Percentiles rank a stretch among this genome's conserved stretches.
Evolutionary conservation across 805 yeast species (phyloP).

Genomic region (Brettanomyces nanus): DNA sequence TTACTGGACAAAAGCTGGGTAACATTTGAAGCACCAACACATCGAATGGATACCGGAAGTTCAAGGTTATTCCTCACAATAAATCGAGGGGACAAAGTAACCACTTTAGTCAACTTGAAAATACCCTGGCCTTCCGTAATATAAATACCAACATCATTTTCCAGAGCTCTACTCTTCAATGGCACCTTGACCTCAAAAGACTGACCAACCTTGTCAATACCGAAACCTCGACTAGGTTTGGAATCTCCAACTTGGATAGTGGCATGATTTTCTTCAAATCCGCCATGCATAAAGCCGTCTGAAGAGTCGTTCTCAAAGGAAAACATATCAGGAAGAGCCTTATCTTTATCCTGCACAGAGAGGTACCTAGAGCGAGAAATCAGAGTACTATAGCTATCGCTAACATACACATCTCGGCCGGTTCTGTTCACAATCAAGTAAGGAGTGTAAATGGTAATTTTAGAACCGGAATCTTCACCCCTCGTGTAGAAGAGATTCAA

Average conservation of each 20-base stretch:
- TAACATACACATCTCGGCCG: conserved; percentile 54
- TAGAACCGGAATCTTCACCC: conserved; percentile 46
- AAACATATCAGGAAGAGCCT: conserved; percentile 61
- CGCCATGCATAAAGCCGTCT: conserved; percentile 19
- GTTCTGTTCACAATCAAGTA: conserved; percentile 79
- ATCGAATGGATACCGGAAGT: conserved; percentile 51
- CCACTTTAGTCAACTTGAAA: conserved; percentile 66
- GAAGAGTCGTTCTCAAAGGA: conserved; percentile 61
- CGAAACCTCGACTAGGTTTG: conserved; percentile 60
- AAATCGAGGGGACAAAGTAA: conserved; percentile 78
- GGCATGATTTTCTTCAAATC: conserved; percentile 53
- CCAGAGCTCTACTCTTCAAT: conserved; percentile 41
- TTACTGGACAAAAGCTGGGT: conserved; percentile 38
- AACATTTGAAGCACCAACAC: conserved; percentile 54
- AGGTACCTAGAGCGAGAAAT: conserved; percentile 31
- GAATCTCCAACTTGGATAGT: conserved; percentile 60
- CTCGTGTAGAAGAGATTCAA: conserved; percentile 58
- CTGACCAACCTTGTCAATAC: conserved; percentile 89
- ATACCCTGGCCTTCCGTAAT: conserved; percentile 81
- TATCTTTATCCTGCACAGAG: neutral
- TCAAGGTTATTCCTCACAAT: conserved; percentile 56
- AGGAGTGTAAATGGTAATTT: conserved; percentile 71
- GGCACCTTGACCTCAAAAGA: conserved; percentile 45
- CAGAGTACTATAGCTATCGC: conserved; percentile 45
- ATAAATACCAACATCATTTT: conserved; percentile 67